These are phyloP conservation scores for Lycium barbarum DNA, from an alignment of 257 asterid genomes.

Conservation along the genomic window DNA sequence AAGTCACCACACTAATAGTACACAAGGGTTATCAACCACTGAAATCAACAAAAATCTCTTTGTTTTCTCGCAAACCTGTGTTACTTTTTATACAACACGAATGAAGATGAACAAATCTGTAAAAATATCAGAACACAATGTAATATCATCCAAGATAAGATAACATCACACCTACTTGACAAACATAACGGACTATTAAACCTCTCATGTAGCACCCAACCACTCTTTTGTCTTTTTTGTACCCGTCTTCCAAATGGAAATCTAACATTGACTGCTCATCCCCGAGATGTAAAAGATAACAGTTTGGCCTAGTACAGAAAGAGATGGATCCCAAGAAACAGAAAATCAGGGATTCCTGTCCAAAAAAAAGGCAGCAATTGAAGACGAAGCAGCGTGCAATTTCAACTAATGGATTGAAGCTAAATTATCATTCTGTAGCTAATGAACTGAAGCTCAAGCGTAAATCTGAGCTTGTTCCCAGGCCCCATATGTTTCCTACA, in stretches of 20 bases:
- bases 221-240: not conserved
- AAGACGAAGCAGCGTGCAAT: not conserved
- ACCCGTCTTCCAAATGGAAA: not conserved
- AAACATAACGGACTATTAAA: not conserved
- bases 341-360: constrained; percentile 8
- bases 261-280: not conserved
- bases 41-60: not conserved
- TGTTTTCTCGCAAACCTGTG: not conserved
- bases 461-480: not conserved
- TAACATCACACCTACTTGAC: constrained; percentile 12
- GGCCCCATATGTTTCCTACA: not conserved
- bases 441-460: not conserved
- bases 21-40: not conserved
- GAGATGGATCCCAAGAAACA: not conserved
- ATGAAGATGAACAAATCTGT: not conserved
- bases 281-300: not conserved
- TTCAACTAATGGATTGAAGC: not conserved
- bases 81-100: not conserved
- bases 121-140: not conserved
- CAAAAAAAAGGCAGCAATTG: not conserved
- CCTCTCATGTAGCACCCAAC: not conserved
- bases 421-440: not conserved
- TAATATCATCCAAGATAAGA: constrained; percentile 14
- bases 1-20: not conserved
- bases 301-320: not conserved